phyloP scores from a whole-genome alignment of 2,329 filamentous ascomycete genomes.

The Helminthosporium solani region DNA sequence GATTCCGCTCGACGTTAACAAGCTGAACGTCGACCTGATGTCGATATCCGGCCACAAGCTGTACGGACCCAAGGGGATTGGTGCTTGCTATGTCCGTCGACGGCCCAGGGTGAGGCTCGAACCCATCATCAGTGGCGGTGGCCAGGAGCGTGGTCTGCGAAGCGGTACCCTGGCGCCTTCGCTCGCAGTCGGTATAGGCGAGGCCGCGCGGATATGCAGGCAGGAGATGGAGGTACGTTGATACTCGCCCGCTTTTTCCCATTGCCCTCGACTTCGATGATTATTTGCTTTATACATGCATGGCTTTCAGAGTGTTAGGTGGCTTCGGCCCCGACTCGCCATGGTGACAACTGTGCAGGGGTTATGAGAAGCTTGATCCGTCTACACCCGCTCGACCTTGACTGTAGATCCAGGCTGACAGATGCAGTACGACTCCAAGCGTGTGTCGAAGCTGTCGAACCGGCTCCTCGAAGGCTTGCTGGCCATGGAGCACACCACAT shows the following conservation, averaged over 20 bases:
- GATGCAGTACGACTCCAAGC: conserved; percentile 82
- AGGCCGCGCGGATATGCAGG: conserved; percentile 88
- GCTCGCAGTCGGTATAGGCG: conserved; percentile 87
- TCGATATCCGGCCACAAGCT: conserved; percentile 99
- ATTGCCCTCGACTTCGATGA: conserved; percentile 55
- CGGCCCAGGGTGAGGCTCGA: conserved; percentile 91
- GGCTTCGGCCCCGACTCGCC: conserved; percentile 35
- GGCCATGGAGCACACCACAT: conserved; percentile 83
- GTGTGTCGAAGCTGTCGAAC: conserved; percentile 79
- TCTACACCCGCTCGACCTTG: background rate
- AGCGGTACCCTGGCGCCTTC: conserved; percentile 92
- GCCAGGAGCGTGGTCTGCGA: conserved; percentile 90
- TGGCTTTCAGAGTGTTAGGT: conserved; percentile 72
- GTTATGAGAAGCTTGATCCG: conserved; percentile 55
- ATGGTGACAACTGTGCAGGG: conserved; percentile 62
- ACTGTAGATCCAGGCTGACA: conserved; percentile 13
- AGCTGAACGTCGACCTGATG: conserved; percentile 98
- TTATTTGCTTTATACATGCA: conserved; percentile 84
- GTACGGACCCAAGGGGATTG: conserved; percentile 95
- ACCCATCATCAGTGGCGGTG: conserved; percentile 92
- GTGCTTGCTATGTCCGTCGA: conserved; percentile 92
- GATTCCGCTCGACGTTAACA: conserved; percentile 93
- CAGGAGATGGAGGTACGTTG: conserved; percentile 89
- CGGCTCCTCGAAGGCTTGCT: conserved; percentile 80
- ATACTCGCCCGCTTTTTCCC: conserved; percentile 16